phyloP scores from a whole-genome alignment of 805 yeast species.

The Helenozyma rhizophorensis region DNA sequence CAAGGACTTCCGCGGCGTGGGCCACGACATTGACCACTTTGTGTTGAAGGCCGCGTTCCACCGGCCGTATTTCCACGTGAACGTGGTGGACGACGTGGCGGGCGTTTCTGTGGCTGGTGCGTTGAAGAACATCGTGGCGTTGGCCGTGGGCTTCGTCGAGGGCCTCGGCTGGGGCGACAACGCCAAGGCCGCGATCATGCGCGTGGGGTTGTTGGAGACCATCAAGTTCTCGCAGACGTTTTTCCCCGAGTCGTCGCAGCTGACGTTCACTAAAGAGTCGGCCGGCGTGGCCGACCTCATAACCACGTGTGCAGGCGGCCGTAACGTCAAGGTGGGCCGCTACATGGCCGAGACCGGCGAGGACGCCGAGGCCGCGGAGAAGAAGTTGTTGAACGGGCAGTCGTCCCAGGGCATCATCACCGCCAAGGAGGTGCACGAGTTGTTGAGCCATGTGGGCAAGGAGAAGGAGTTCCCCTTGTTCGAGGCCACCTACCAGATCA shows the following conservation, averaged over 20 bases:
- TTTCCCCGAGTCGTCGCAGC: conserved; percentile 55
- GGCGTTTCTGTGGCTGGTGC: conserved; percentile 98
- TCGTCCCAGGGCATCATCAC: conserved; percentile 95
- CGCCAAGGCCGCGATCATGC: conserved; percentile 96
- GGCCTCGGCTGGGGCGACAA: conserved; percentile 99
- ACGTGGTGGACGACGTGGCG: conserved; percentile 87
- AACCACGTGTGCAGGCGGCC: conserved; percentile 96
- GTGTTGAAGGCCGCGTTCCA: conserved; percentile 84
- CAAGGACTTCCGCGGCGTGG: conserved; percentile 59
- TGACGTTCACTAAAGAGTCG: conserved; percentile 87
- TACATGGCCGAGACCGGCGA: conserved; percentile 79
- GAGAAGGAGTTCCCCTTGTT: conserved; percentile 76
- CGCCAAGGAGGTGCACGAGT: conserved; percentile 84
- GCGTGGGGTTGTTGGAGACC: conserved; percentile 90
- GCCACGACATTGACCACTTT: conserved; percentile 65
- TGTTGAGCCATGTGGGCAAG: conserved; percentile 52
- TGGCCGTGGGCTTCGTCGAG: conserved; percentile 95
- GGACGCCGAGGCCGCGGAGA: conserved; percentile 77
- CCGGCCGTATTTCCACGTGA: conserved; percentile 96
- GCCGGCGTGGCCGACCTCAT: conserved; percentile 98
- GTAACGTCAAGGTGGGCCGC: conserved; percentile 89
- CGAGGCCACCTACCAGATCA: conserved; percentile 75
- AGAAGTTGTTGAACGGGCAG: conserved; percentile 86
- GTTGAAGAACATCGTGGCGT: conserved; percentile 90
- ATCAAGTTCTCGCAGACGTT: conserved; percentile 66